Percentiles rank a stretch among this genome's conserved stretches.
Evolutionary conservation across 352 stramenopile genomes (phyloP).

Genomic region (Elongisporangium undulatum): DNA sequence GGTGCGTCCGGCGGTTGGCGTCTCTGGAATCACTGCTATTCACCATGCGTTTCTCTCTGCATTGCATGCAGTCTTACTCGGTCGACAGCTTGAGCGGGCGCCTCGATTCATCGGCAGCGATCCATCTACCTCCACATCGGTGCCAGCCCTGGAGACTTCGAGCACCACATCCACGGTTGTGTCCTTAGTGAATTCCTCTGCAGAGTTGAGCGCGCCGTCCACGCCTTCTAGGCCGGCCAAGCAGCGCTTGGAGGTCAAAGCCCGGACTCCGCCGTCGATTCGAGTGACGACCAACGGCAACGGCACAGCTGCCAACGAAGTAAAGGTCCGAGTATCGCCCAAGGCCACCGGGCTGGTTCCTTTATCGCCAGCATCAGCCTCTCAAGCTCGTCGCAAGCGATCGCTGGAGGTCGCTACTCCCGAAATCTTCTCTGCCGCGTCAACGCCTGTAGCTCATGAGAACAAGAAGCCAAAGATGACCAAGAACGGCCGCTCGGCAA

Average conservation of each 20-base stretch:
- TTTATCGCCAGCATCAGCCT: neutral
- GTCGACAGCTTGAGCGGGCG: neutral
- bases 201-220: neutral
- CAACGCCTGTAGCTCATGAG: neutral
- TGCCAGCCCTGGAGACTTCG: neutral
- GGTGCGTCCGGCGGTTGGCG: constrained; percentile 16
- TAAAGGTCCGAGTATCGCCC: neutral
- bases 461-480: neutral
- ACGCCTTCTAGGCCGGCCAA: neutral
- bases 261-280: neutral
- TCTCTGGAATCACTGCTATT: neutral
- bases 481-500: neutral
- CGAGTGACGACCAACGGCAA: neutral
- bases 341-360: neutral
- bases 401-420: neutral
- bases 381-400: neutral
- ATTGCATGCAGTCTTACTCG: neutral
- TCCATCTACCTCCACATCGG: neutral
- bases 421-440: neutral
- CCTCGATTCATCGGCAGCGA: neutral
- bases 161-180: neutral
- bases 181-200: neutral
- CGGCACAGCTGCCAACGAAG: neutral
- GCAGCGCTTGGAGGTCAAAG: neutral
- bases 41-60: neutral